Evolutionary conservation across 495 filamentous ascomycete genomes (phyloP), one percentile per base, ranked within the genome.

Genomic region (Penicillium coprophilum): DNA sequence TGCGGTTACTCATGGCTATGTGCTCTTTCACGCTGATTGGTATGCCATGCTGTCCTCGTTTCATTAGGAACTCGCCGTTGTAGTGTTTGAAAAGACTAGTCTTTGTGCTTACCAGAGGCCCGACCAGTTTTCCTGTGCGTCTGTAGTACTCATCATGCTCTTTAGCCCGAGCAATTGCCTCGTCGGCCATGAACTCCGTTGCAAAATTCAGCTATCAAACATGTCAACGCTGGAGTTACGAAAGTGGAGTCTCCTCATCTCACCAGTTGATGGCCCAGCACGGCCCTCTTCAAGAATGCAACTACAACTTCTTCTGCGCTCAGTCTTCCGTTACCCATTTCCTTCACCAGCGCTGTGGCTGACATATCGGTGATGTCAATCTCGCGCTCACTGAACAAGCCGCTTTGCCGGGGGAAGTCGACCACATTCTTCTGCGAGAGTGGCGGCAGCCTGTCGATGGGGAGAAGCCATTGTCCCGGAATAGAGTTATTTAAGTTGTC

Each of bases 11-110:
- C 38, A 90, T 70, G 17, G 83, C 77, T 58, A 90, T 82, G 44
- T 84, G 80, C 56, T 90, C 87, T 58, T 90, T 87, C 3, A 88
- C 67, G 20, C 75, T 80, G 30, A 90, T 79, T 1, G 87, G 87
- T 6, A 90, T 72, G 1, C 87, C 87, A 56, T 90, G 86, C 54
- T 90, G 65, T 0, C 77, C 74, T 40, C 0, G 56, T 50, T 9
- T 57, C 13, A 48, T 53, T 34, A 60, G 31, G 7, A 32, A 24
- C 21, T 23, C 17, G 6, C 11, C 13, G 5, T 20, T 12, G 0
- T 32, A n/a, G 12, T n/a, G 7, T 19, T 23, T 12, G 15, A 51
- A 11, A 5, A 13, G 1, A n/a, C n/a, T n/a, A n/a, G 3, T 15
- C 7, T 17, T 23, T 15, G 28, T 27, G 43, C 67, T 52, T 59